phyloP scores from a whole-genome alignment of 208 protist species.

The Wallacemonas sp. region DNA sequence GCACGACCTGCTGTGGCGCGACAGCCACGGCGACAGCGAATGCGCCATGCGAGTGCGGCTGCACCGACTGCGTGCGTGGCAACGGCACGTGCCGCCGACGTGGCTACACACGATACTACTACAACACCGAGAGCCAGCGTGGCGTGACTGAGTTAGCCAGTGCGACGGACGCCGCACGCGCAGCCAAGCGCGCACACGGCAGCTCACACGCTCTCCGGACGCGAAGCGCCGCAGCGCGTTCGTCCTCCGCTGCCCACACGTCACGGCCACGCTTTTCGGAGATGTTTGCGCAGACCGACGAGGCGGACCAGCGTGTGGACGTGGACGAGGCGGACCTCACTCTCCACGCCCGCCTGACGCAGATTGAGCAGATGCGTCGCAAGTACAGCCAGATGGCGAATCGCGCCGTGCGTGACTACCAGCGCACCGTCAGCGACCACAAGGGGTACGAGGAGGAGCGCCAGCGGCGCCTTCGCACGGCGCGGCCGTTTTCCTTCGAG shows the following conservation, averaged over 20 bases:
- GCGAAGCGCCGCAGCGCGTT: too few species aligned
- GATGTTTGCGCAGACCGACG: not conserved
- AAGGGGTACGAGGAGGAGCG: conserved; percentile 59
- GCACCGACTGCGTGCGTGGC: not conserved
- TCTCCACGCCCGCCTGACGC: conserved; percentile 30
- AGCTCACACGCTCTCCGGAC: too few species aligned
- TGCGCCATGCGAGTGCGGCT: conserved; percentile 2
- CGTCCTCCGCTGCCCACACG: too few species aligned
- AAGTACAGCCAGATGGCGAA: conserved; percentile 51
- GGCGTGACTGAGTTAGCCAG: not conserved
- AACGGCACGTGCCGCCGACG: not conserved
- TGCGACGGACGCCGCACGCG: too few species aligned
- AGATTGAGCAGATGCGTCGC: conserved; percentile 50
- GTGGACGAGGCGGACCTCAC: not conserved
- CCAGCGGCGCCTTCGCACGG: conserved; percentile 26
- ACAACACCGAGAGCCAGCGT: conserved; percentile 10
- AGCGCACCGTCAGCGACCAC: conserved; percentile 43
- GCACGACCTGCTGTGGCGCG: not conserved
- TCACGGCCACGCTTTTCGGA: too few species aligned
- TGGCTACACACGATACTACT: conserved; percentile 16
- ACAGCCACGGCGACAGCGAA: not conserved
- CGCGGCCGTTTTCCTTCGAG: conserved; percentile 73
- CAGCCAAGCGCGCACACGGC: too few species aligned
- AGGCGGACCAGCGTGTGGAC: not conserved
- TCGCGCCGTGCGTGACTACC: conserved; percentile 62